These are phyloP conservation scores for Colletotrichum tabaci DNA, from an alignment of 2,329 filamentous ascomycete species.

Conservation along the genomic window DNA sequence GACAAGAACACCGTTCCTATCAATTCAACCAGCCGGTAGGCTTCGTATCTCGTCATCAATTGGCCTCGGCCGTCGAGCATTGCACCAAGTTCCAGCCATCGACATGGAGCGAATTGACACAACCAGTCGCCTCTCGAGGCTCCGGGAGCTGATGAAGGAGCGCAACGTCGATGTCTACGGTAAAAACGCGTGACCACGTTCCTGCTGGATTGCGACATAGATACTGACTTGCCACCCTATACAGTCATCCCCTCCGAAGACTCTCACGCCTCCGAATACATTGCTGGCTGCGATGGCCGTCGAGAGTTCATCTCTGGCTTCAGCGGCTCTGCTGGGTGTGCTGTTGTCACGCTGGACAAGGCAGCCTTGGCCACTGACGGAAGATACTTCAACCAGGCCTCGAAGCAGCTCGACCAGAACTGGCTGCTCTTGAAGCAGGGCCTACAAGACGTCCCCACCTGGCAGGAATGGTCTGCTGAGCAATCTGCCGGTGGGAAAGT, in stretches of 20 bases:
- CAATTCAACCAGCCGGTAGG: neutral
- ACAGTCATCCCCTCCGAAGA: slow-evolving; percentile 97
- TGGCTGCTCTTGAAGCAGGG: slow-evolving; percentile 95
- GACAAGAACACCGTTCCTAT: neutral
- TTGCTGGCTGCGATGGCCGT: slow-evolving; percentile 93
- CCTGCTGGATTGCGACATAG: slow-evolving; percentile 37
- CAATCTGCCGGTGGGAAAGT: slow-evolving; percentile 88
- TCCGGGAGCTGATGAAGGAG: slow-evolving; percentile 90
- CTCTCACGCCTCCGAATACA: slow-evolving; percentile 97
- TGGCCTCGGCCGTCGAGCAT: slow-evolving; percentile 20
- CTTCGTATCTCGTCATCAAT: slow-evolving; percentile 5
- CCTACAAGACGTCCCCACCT: slow-evolving; percentile 92
- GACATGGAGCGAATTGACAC: slow-evolving; percentile 87
- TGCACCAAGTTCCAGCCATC: slow-evolving; percentile 43
- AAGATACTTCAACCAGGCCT: slow-evolving; percentile 97
- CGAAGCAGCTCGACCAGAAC: slow-evolving; percentile 90
- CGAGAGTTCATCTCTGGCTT: slow-evolving; percentile 95
- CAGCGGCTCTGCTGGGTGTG: slow-evolving; percentile 93
- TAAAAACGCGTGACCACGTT: slow-evolving; percentile 58
- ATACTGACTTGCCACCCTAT: slow-evolving; percentile 53
- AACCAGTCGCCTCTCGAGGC: slow-evolving; percentile 78
- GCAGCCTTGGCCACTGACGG: slow-evolving; percentile 95
- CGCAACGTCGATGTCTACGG: slow-evolving; percentile 92
- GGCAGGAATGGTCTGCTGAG: slow-evolving; percentile 95
- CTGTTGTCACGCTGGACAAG: slow-evolving; percentile 87